phyloP scores from a whole-genome alignment of 768 basidiomycete species.

The Lenzites betulinus region DNA sequence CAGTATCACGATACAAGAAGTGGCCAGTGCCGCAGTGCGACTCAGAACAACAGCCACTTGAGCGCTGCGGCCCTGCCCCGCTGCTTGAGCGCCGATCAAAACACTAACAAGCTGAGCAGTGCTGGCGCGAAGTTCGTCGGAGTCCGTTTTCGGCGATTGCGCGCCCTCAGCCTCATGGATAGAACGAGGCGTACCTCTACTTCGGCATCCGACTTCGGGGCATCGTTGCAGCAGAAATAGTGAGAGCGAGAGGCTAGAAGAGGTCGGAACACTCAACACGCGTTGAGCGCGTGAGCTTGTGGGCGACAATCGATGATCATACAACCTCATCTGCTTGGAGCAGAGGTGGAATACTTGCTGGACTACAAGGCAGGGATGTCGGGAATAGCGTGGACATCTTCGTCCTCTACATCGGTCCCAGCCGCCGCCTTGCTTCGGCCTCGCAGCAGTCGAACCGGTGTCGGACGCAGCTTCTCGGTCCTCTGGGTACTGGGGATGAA shows the following conservation, averaged over 20 bases:
- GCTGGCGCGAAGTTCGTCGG: background rate
- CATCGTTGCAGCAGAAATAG: background rate
- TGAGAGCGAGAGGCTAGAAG: no score
- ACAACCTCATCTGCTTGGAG: background rate
- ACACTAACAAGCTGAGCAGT: background rate
- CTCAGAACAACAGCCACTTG: background rate
- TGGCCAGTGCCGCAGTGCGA: no score
- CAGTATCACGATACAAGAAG: no score
- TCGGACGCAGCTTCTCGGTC: conserved; percentile 41
- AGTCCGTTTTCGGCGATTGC: background rate
- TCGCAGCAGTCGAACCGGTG: conserved; percentile 34
- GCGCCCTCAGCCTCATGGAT: no score
- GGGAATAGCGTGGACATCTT: background rate
- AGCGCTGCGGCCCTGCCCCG: no score
- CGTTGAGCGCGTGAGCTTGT: background rate
- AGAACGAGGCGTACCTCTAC: no score
- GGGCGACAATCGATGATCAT: background rate
- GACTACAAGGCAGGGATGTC: conserved; percentile 9
- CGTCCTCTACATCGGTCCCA: background rate
- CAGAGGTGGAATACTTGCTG: background rate
- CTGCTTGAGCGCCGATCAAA: no score
- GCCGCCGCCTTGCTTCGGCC: background rate
- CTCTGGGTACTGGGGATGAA: conserved; percentile 45
- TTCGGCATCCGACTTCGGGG: background rate
- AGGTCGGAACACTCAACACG: background rate